Percentiles rank a stretch among this genome's conserved stretches.
Evolutionary conservation across 441 rosid genomes (phyloP).

Genomic region (Sinapis alba): DNA sequence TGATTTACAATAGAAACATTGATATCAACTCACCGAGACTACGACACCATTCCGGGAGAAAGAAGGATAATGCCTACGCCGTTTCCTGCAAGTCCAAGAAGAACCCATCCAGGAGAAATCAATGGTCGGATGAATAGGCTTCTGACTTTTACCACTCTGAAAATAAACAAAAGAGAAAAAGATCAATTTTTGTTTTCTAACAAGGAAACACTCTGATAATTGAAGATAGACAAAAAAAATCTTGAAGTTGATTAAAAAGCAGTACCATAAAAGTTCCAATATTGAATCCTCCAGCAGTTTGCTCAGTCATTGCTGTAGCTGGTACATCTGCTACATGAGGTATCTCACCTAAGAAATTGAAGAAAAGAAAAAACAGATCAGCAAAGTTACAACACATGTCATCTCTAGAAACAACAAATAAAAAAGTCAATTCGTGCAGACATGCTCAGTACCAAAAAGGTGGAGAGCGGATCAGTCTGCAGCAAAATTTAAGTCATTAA

Average conservation of each 20-base stretch:
- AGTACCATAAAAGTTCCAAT: slow-evolving; percentile 45
- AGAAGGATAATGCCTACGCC: slow-evolving; percentile 62
- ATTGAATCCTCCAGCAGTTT: slow-evolving; percentile 39
- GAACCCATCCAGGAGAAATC: slow-evolving; percentile 65
- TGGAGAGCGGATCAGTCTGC: slow-evolving; percentile 36
- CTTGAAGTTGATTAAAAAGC: neutral
- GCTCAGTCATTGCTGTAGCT: slow-evolving; percentile 23
- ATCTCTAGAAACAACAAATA: neutral
- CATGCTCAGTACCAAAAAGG: slow-evolving; percentile 36
- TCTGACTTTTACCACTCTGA: slow-evolving; percentile 40
- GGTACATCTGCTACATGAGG: slow-evolving; percentile 24
- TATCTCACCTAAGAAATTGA: slow-evolving; percentile 33
- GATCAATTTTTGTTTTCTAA: neutral
- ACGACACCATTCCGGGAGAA: slow-evolving; percentile 60
- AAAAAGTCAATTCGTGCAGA: slow-evolving; percentile 29
- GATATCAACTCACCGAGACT: slow-evolving; percentile 62
- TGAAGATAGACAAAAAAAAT: neutral
- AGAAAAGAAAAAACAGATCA: neutral
- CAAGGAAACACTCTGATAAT: neutral
- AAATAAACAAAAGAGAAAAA: neutral
- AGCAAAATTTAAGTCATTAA: slow-evolving; percentile 39
- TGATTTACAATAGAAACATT: neutral
- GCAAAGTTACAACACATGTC: neutral
- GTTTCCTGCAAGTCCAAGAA: slow-evolving; percentile 64
- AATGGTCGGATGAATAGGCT: slow-evolving; percentile 36